Evolutionary conservation across 2,329 filamentous ascomycete genomes (phyloP).

Genomic region (Arthrobotrys musiformis): DNA sequence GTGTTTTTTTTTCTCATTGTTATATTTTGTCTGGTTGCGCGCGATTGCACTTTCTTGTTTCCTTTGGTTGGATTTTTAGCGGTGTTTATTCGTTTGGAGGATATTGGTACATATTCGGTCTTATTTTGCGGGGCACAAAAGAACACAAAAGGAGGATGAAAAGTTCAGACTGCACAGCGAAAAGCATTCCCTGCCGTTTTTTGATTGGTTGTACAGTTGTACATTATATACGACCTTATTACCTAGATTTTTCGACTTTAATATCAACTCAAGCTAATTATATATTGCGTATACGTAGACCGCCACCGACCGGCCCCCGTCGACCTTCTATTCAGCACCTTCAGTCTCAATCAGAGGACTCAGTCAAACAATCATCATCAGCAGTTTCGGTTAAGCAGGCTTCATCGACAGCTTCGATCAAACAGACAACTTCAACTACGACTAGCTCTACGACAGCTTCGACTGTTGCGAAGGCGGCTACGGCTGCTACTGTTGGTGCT

Average conservation of each 20-base stretch:
- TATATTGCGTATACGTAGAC: constrained; percentile 45
- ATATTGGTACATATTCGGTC: constrained; percentile 3
- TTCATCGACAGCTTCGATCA: constrained; percentile 17
- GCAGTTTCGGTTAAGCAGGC: constrained; percentile 16
- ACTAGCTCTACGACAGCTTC: constrained; percentile 10
- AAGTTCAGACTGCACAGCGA: constrained; percentile 12
- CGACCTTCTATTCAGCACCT: constrained; percentile 30
- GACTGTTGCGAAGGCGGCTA: constrained; percentile 27
- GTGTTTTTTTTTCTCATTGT: not conserved
- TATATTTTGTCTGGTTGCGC: not conserved
- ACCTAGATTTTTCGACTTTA: constrained; percentile 14
- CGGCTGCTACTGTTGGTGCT: constrained; percentile 1
- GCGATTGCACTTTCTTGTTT: not conserved
- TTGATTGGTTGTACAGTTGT: constrained; percentile 1
- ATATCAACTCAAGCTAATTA: constrained; percentile 46
- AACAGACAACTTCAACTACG: constrained; percentile 14
- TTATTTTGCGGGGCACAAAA: not conserved
- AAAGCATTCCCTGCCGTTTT: constrained; percentile 6
- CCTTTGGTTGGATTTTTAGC: constrained; percentile 12
- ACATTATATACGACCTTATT: constrained; percentile 14
- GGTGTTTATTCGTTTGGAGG: not conserved
- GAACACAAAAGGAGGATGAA: not conserved
- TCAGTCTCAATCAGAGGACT: not conserved
- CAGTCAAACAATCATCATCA: constrained; percentile 24
- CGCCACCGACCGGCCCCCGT: constrained; percentile 25